Conservation (phyloP, 306 rosid species). For the Benincasa hispida region DNA sequence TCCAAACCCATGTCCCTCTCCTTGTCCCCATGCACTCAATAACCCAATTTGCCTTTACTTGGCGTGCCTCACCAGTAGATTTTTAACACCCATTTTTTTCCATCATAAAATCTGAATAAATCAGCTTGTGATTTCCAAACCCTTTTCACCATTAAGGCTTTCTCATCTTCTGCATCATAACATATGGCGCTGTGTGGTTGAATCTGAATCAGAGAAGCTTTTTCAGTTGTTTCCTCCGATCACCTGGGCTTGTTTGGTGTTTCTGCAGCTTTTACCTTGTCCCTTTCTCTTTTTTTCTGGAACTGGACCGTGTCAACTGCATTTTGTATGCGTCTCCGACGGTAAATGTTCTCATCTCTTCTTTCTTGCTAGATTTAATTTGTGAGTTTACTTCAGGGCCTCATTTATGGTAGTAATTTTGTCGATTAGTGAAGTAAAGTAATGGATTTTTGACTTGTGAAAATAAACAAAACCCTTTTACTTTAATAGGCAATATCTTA, state of each 20-base stretch:
- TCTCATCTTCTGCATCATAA: neutral
- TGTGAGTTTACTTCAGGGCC: neutral
- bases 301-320: neutral
- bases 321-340: neutral
- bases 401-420: neutral
- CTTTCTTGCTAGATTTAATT: neutral
- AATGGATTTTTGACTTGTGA: neutral
- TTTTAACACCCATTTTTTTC: neutral
- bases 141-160: slow-evolving; percentile 3
- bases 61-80: slow-evolving; percentile 25
- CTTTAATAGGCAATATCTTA: neutral
- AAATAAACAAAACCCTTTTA: neutral
- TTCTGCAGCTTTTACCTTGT: neutral
- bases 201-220: neutral
- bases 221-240: neutral
- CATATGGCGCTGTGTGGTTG: neutral
- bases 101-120: slow-evolving; percentile 1
- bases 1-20: slow-evolving; percentile 24
- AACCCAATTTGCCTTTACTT: slow-evolving; percentile 19
- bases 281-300: neutral
- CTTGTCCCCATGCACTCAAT: slow-evolving; percentile 14
- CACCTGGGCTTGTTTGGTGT: neutral
- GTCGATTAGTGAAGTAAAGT: neutral
- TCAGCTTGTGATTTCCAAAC: neutral
- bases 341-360: neutral